Conservation (phyloP, 805 yeast genomes). For the Wickerhamomyces subpelliculosus region DNA sequence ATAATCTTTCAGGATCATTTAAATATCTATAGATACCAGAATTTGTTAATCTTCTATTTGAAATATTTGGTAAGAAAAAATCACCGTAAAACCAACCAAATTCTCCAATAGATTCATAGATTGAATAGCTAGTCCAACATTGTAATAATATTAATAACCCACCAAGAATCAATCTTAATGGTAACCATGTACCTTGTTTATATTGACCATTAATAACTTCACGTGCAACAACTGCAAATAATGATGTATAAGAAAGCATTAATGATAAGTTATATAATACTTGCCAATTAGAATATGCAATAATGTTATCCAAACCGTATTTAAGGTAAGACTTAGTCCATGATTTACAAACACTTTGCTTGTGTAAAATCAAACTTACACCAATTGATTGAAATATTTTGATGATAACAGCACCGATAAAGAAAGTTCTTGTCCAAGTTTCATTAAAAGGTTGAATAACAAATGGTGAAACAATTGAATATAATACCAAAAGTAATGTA, state of each 20-base stretch:
- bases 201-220: constrained; percentile 24
- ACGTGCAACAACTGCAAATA: constrained; percentile 30
- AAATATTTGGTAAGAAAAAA: constrained; percentile 57
- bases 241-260: constrained; percentile 51
- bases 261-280: constrained; percentile 47
- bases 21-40: constrained; percentile 78
- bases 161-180: constrained; percentile 54
- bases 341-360: constrained; percentile 53
- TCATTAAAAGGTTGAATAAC: constrained; percentile 24
- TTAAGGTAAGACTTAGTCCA: constrained; percentile 62
- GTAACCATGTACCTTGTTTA: constrained; percentile 33
- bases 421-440: constrained; percentile 19
- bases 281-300: constrained; percentile 71
- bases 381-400: constrained; percentile 45
- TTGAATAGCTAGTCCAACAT: constrained; percentile 61
- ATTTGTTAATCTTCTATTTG: constrained; percentile 49
- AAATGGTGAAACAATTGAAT: constrained; percentile 36
- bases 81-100: constrained; percentile 93
- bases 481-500: constrained; percentile 35
- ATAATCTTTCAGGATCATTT: constrained; percentile 74
- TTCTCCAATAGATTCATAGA: constrained; percentile 65
- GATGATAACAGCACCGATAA: constrained; percentile 31
- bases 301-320: constrained; percentile 55
- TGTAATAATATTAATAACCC: constrained; percentile 49
- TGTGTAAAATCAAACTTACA: constrained; percentile 43